Base-by-base conservation (phyloP, 2,329 filamentous ascomycete genomes). In the Phialophora chinensis region DNA sequence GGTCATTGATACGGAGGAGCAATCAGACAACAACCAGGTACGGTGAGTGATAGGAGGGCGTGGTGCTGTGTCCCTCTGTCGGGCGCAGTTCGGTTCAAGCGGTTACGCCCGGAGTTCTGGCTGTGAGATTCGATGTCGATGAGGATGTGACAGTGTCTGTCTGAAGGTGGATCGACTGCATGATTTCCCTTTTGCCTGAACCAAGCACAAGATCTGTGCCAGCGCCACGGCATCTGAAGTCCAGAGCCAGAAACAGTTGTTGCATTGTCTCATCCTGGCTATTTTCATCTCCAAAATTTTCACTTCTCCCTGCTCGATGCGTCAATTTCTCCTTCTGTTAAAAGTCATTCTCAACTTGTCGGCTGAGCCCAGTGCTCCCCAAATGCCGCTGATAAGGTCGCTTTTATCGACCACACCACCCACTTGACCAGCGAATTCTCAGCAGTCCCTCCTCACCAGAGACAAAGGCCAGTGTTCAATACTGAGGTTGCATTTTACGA, bases 351-450 rank as follows among this genome's bases (percentile, higher is more conserved):
- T 61, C 49, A 25, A 53, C 47, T 38, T 38, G 29, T 61, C 59
- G 49, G 59, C 49, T 25, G 59, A 12, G 29, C 23, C 31, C 49
- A 49, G 49, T 33, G 33, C 49, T 35, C 31, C 31, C 33, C 59
- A 52, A 38, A 61, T 61, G 59, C 49, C 50, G 49, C 59, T 42
- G 59, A 61, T 61, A 61, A 61, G 59, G 47, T 53, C 59, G 47
- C 20, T 54, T 49, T 61, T 53, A 61, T 53, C 49, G 47, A 52
- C 59, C 53, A 25, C 20, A 42, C 31, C 47, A 33, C 35, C 59
- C 20, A 52, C 59, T 23, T 61, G 29, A 53, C 17, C 27, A 53
- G 20, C 27, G 23, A 29, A 29, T 23, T 44, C 14, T 17, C 38
- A 44, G 14, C 17, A 8, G 38, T 44, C 38, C 17, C 38, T n/a